Evolutionary conservation across 2,329 filamentous ascomycete species (phyloP).

Genomic region (Eutypa lata): DNA sequence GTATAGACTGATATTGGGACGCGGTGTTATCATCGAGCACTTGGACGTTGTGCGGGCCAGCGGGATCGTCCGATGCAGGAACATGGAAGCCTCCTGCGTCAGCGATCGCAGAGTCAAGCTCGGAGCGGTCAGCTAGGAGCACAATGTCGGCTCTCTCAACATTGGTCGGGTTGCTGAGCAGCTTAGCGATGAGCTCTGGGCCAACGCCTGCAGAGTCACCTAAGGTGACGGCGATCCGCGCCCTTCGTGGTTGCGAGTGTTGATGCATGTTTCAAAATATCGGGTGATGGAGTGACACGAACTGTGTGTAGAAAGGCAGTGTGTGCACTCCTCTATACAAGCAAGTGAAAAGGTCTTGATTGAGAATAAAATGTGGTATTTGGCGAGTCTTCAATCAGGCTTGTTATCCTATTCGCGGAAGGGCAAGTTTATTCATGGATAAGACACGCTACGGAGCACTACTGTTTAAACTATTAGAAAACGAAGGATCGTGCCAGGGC

Average conservation of each 20-base stretch:
- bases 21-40: slow-evolving; percentile 26
- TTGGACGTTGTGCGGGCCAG: slow-evolving; percentile 20
- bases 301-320: neutral
- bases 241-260: slow-evolving; percentile 8
- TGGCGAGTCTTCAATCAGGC: no score
- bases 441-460: neutral
- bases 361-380: neutral
- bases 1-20: slow-evolving; percentile 4
- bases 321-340: neutral
- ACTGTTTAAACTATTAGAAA: neutral
- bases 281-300: neutral
- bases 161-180: slow-evolving; percentile 26
- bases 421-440: neutral
- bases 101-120: slow-evolving; percentile 19
- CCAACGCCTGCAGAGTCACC: slow-evolving; percentile 31
- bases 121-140: slow-evolving; percentile 24
- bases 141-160: slow-evolving; percentile 24
- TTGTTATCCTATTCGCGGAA: no score
- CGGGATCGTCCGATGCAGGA: slow-evolving; percentile 5
- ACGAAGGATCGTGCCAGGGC: neutral
- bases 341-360: neutral
- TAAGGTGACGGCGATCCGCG: slow-evolving; percentile 28
- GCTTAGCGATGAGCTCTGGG: slow-evolving; percentile 29
- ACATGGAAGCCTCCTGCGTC: slow-evolving; percentile 19
- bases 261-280: neutral